A percentile compares a stretch with the other conserved stretches of the same genome.
Conservation (phyloP, 768 basidiomycete species). For the Lactifluus volemus region DNA sequence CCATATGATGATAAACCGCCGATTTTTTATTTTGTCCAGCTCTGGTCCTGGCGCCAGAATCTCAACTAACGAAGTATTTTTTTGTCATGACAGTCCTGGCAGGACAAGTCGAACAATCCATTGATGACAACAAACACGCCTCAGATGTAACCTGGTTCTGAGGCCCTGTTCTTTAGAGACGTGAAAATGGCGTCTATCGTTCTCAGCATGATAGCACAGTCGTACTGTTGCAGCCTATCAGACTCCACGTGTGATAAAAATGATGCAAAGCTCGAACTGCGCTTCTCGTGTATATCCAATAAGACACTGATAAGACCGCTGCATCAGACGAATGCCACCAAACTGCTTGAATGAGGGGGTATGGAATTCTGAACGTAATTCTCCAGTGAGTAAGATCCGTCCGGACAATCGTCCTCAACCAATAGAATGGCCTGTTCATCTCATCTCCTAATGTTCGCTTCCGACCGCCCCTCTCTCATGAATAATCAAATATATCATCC, state of each 20-base stretch:
- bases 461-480: neutral
- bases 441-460: neutral
- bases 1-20: neutral
- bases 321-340: neutral
- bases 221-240: neutral
- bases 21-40: neutral
- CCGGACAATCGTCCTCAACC: neutral
- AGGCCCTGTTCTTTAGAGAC: neutral
- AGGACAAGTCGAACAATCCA: neutral
- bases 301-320: neutral
- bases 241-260: neutral
- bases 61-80: neutral
- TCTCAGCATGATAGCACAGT: neutral
- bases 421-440: neutral
- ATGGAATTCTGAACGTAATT: neutral
- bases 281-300: neutral
- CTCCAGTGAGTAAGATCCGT: constrained; percentile 5
- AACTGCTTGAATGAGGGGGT: neutral
- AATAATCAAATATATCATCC: neutral
- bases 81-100: neutral
- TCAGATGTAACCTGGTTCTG: neutral
- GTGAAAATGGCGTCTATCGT: neutral
- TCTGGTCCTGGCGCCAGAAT: neutral
- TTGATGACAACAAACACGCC: neutral
- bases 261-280: neutral